Evolutionary conservation across 1,284 basidiomycete species (phyloP).

Genomic region (Apiotrichum brassicae): DNA sequence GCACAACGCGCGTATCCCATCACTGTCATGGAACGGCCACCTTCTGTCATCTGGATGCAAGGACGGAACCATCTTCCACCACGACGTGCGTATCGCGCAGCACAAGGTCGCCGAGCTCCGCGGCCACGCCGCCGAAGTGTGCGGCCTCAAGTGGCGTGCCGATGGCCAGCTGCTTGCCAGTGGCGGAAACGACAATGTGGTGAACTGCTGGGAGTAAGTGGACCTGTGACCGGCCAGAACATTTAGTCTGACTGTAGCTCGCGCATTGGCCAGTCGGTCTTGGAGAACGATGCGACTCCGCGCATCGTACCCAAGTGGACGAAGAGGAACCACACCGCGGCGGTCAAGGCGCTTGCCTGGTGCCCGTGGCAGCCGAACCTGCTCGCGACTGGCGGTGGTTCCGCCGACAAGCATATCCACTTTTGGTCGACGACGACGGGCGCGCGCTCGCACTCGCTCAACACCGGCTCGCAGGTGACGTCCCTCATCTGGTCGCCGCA

Average conservation of each 20-base stretch:
- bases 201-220: conserved; percentile 83
- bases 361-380: conserved; percentile 93
- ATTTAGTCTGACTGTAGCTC: conserved; percentile 44
- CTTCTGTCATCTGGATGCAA: conserved; percentile 79
- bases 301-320: conserved; percentile 75
- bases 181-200: conserved; percentile 93
- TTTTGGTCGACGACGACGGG: conserved; percentile 89
- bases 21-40: conserved; percentile 78
- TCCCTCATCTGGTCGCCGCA: conserved; percentile 84
- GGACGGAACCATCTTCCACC: conserved; percentile 89
- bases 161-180: conserved; percentile 86
- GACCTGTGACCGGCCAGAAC: too few relatives aligned
- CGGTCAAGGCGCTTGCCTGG: conserved; percentile 96
- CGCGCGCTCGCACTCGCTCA: conserved; percentile 73
- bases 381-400: conserved; percentile 90
- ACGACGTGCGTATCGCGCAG: conserved; percentile 77
- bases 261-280: conserved; percentile 50
- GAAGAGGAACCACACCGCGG: conserved; percentile 87
- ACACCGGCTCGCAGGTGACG: conserved; percentile 85
- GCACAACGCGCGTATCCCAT: conserved; percentile 68
- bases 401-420: conserved; percentile 88
- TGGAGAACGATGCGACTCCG: conserved; percentile 49
- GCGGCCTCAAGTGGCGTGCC: conserved; percentile 58
- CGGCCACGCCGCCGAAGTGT: conserved; percentile 82
- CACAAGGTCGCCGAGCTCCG: conserved; percentile 85